Base-by-base conservation (phyloP, 1,284 basidiomycete genomes). In the Moesziomyces sp. region DNA sequence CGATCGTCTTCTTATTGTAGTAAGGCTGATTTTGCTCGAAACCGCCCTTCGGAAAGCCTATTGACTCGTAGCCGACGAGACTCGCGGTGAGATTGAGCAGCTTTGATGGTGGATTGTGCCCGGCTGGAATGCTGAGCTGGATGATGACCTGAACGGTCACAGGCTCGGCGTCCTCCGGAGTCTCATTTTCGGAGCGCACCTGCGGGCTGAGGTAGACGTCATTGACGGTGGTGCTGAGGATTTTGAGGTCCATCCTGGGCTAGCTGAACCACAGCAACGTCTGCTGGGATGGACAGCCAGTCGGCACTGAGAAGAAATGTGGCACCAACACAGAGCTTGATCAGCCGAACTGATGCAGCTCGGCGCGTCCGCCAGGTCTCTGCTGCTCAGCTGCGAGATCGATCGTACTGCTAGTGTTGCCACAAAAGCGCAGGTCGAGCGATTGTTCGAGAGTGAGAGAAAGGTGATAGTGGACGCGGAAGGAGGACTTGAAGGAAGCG, bases 11-110 rank as follows among this genome's bases (percentile, higher is more conserved):
- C 26, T 60, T 69, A 59, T 63, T 66, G 52, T 69, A 66, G 63
- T 73, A 69, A 5, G 74, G 70, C 38, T 69, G 65, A 40, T 76
- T 76, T 23, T 76, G 74, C 45, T 76, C 74, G 38, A 73, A 76
- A 51, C 70, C 63, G 18, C 74, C 74, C 35, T 62, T 69, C 0
- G 74, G 66, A 21, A 76, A 76, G 18, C 62, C 58, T 45, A 76
- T 69, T 3, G 65, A 66, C 34, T 76, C 74, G 47, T 73, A 69
- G 34, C 74, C 74, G 34, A 70, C 52, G 6, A 76, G 47, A 16
- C 61, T 63, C 5, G 71, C 65, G 3, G 56, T 57, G 42, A 76
- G 66, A 5, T 35, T 58, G 38, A 58, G 14, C 3, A 76, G 59
- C 28, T 69, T 76, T 14, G 70, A 60, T 5, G 74, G 69, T 0